Evolutionary conservation across 257 asterid genomes (phyloP), one percentile per base, ranked within the genome.

Genomic region (Leonotis leonurus): DNA sequence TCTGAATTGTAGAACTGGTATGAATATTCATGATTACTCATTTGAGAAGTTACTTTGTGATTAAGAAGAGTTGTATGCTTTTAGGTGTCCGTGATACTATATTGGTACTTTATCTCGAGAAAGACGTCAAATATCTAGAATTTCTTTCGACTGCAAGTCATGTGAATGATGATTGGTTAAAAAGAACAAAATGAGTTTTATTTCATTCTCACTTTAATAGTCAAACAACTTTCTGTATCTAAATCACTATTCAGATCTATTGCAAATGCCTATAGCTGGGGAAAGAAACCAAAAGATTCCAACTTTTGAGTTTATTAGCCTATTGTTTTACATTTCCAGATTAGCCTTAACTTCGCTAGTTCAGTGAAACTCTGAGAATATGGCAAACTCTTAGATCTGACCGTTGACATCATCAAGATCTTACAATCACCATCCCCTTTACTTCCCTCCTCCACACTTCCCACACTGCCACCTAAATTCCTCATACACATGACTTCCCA

Each of bases 111-210:
- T 46, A 62, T 33, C 37, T 32, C n/a, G n/a, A n/a, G n/a, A n/a
- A n/a, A n/a, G n/a, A n/a, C n/a, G n/a, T n/a, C n/a, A n/a, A n/a
- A n/a, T n/a, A n/a, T n/a, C n/a, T n/a, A n/a, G n/a, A n/a, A n/a
- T n/a, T n/a, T n/a, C n/a, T n/a, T n/a, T 49, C 21, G 39, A 60
- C 54, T 55, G 50, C 63, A 40, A 50, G 22, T 67, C 46, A 12
- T 27, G 33, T 63, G 6, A 50, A 32, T 24, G 40, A 40, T 68
- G 40, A 12, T 60, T 51, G 41, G 54, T 58, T 27, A 73, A 25
- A 43, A 51, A 46, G 56, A 51, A 37, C 49, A 35, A 35, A 50
- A 3, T 58, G 40, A 36, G 33, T 30, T 35, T 45, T 29, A 48
- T 50, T 49, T 54, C 70, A 3, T 25, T 4, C 32, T 21, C 39